These are phyloP conservation scores for Syncephalastrum sp. DNA, from an alignment of 371 early-diverging fungal species.

Conservation along the genomic window DNA sequence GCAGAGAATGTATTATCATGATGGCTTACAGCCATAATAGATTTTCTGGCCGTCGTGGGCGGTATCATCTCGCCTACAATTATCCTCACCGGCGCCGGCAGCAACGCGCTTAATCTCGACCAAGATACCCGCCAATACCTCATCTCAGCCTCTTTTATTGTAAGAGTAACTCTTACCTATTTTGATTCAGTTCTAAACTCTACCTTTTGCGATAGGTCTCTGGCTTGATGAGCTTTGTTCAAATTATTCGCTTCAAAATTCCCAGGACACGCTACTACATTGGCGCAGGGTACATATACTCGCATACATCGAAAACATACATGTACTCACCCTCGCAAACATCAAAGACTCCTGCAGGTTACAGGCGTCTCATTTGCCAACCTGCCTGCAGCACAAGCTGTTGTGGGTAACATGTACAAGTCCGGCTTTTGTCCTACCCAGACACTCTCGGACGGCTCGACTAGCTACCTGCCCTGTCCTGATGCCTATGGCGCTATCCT, in stretches of 20 bases:
- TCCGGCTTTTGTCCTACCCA: constrained; percentile 51
- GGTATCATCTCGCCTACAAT: constrained; percentile 52
- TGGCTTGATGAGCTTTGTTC: constrained; percentile 30
- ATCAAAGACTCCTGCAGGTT: constrained; percentile 28
- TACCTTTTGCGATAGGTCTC: neutral
- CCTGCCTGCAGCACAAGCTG: constrained; percentile 34
- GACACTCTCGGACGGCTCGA: constrained; percentile 37
- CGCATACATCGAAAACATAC: no score
- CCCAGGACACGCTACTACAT: constrained; percentile 46
- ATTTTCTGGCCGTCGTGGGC: constrained; percentile 50
- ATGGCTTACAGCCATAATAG: constrained; percentile 8
- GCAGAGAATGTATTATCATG: neutral
- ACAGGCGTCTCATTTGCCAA: constrained; percentile 40
- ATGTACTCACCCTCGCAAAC: no score
- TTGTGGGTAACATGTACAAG: constrained; percentile 45
- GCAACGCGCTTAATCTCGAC: constrained; percentile 45
- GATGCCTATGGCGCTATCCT: constrained; percentile 57
- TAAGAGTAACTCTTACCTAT: constrained; percentile 26
- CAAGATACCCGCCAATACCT: constrained; percentile 45
- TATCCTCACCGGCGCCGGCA: constrained; percentile 48
- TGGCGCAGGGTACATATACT: constrained; percentile 35
- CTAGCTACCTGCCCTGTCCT: constrained; percentile 47
- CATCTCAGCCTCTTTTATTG: constrained; percentile 53
- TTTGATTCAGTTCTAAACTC: constrained; percentile 7
- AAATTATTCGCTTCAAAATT: constrained; percentile 48